Evolutionary conservation across 164 flowering plant genomes (phyloP).

Genomic region (Euptelea pleiosperma): DNA sequence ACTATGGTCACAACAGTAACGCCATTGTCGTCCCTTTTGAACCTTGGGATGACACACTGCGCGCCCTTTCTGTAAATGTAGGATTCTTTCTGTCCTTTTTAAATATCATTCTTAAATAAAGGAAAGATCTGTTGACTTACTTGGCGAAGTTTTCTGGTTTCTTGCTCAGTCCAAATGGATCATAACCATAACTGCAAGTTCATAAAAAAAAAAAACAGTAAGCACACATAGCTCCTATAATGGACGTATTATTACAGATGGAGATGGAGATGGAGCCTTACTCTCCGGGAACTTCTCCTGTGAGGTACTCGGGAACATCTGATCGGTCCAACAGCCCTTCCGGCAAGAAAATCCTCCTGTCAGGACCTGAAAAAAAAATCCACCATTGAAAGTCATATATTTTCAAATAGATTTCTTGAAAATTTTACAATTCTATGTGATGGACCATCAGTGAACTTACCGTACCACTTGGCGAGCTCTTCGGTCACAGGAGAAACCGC

Average conservation of each 20-base stretch:
- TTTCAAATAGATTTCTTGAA: too few relatives aligned
- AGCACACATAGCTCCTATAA: too few relatives aligned
- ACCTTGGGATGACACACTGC: too few relatives aligned
- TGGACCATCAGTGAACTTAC: slow-evolving; percentile 33
- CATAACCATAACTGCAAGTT: slow-evolving; percentile 81
- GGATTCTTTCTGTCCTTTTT: too few relatives aligned
- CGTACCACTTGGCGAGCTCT: slow-evolving; percentile 99
- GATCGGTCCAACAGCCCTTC: slow-evolving; percentile 83
- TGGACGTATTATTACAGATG: too few relatives aligned
- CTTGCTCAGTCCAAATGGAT: slow-evolving; percentile 94
- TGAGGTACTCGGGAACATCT: slow-evolving; percentile 83
- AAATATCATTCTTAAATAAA: neutral
- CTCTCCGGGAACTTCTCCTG: slow-evolving; percentile 96
- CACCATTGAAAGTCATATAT: too few relatives aligned
- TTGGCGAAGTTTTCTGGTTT: slow-evolving; percentile 81
- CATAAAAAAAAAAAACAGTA: too few relatives aligned
- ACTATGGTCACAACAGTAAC: too few relatives aligned
- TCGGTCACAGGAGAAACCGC: slow-evolving; percentile 48
- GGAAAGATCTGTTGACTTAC: slow-evolving; percentile 32
- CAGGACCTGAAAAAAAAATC: slow-evolving; percentile 93
- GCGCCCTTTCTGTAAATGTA: too few relatives aligned
- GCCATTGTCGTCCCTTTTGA: too few relatives aligned
- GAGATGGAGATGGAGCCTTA: too few relatives aligned
- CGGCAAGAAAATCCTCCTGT: slow-evolving; percentile 89
- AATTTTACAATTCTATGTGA: too few relatives aligned